phyloP scores from a whole-genome alignment of 2,329 filamentous ascomycete genomes.

The Aspergillus floridensis region DNA sequence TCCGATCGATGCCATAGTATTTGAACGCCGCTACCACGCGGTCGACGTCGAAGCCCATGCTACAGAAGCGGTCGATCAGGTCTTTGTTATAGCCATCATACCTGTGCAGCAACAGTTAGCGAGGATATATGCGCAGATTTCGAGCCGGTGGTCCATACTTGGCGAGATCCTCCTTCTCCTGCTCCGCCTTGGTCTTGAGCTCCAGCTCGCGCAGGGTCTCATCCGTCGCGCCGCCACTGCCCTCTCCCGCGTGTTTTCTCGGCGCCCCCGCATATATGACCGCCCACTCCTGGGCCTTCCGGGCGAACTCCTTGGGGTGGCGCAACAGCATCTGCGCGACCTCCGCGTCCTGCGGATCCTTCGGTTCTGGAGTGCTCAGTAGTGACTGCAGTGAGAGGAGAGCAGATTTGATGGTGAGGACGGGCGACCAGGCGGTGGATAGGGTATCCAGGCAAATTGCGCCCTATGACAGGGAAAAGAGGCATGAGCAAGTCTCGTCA shows the following conservation, averaged over 20 bases:
- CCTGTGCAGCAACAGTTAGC: conserved; percentile 43
- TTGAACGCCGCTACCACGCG: conserved; percentile 82
- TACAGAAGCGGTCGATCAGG: conserved; percentile 77
- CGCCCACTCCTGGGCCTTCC: conserved; percentile 87
- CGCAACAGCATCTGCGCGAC: conserved; percentile 87
- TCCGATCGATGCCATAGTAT: conserved; percentile 75
- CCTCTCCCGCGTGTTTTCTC: conserved; percentile 52
- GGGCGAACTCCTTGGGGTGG: conserved; percentile 73
- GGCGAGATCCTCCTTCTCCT: conserved; percentile 56
- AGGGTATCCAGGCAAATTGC: conserved; percentile 96
- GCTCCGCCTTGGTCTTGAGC: conserved; percentile 53
- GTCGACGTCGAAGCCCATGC: conserved; percentile 88
- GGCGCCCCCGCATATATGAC: conserved; percentile 78
- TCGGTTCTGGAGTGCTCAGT: conserved; percentile 88
- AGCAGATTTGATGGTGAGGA: conserved; percentile 93
- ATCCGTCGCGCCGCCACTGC: conserved; percentile 52
- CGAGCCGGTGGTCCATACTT: conserved; percentile 43
- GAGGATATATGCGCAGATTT: not conserved
- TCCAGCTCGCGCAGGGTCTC: conserved; percentile 56
- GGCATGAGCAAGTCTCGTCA: not conserved
- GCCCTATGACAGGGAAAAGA: conserved; percentile 57
- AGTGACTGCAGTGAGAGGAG: conserved; percentile 90
- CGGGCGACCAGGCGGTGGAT: conserved; percentile 85
- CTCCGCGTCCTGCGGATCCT: conserved; percentile 94
- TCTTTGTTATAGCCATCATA: conserved; percentile 86